Base-by-base conservation (phyloP, 495 filamentous ascomycete genomes). In the Penicillium dipodomyicola region DNA sequence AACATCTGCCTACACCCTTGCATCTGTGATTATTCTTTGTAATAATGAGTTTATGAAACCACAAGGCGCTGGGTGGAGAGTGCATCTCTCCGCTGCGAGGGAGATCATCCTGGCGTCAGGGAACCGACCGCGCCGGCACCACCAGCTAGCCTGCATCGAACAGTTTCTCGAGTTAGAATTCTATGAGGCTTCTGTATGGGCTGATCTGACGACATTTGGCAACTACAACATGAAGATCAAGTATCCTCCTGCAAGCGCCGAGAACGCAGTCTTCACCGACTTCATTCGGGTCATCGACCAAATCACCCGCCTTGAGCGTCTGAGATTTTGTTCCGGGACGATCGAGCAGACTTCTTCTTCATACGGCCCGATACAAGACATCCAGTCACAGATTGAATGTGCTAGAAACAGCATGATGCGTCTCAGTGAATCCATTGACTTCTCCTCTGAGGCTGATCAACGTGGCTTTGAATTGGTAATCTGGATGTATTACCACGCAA, bases 401-500 rank as follows among this genome's bases (percentile, higher is more conserved):
- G 67, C 64, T 3, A 52, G 51, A 25, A 8, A 35, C 1, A 52
- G 48, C 17, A 60, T 57, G 22, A 22, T 69, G 20, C 52, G 45
- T 2, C 54, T 65, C 8, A 54, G 57, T 22, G 43, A 51, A 14
- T 53, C 49, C 11, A 60, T 69, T 15, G 43, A 59, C n/a, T 69
- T 67, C 48, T 41, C 52, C 17, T 61, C 52, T 5, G 46, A 43
- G 1, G 49, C 56, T 10, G 67, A 61, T 9, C 49, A 44, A 41
- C 33, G 17, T 5, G 60, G 59, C 33, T 69, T 65, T 17, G 55
- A 65, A 11, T 40, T 61, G 22, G 52, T 69, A 2, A 47, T 59
- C 10, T 57, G 49, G 39, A 65, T 69, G 62, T 69, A 65, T 25
- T 64, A 63, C 53, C 58, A 69, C 51, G 64, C 67, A 12, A 58